phyloP scores from a whole-genome alignment of 495 filamentous ascomycete genomes.

The Rhizodiscina lignyota region DNA sequence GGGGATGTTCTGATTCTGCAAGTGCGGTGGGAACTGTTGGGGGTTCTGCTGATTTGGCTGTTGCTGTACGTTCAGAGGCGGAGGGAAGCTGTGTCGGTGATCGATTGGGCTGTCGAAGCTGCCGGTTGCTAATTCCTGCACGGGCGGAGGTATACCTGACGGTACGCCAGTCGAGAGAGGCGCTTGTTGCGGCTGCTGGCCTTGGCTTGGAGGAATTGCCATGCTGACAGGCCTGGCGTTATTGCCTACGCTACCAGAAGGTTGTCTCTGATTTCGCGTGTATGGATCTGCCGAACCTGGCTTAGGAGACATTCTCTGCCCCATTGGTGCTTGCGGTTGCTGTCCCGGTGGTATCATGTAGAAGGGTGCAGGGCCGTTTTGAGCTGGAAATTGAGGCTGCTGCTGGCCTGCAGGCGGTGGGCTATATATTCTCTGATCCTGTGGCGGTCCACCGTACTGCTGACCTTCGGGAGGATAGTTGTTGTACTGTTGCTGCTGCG shows the following conservation, averaged over 20 bases:
- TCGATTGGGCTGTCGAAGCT: slow-evolving; percentile 21
- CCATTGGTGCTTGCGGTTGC: slow-evolving; percentile 4
- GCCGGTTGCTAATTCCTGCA: slow-evolving; percentile 22
- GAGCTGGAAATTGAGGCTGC: slow-evolving; percentile 14
- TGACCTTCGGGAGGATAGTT: slow-evolving; percentile 7
- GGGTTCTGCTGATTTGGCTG: slow-evolving; percentile 1
- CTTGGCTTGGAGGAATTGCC: slow-evolving; percentile 3
- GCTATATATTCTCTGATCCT: slow-evolving; percentile 17
- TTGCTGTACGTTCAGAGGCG: background rate
- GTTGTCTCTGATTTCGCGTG: too few species aligned
- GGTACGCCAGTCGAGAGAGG: slow-evolving; percentile 12
- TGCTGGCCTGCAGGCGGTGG: slow-evolving; percentile 10
- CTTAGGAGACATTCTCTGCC: too few species aligned
- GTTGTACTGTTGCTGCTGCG: background rate
- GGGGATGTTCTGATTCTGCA: background rate
- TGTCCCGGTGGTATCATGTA: slow-evolving; percentile 13
- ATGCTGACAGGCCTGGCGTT: background rate
- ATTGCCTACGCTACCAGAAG: background rate
- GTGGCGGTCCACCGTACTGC: slow-evolving; percentile 6
- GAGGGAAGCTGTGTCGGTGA: slow-evolving; percentile 15
- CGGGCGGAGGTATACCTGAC: slow-evolving; percentile 7
- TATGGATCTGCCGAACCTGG: slow-evolving; percentile 5
- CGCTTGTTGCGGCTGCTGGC: slow-evolving; percentile 15
- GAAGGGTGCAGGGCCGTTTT: slow-evolving; percentile 11
- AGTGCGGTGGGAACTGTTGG: background rate